phyloP scores from a whole-genome alignment of 441 rosid genomes.

The Gossypium aridum region DNA sequence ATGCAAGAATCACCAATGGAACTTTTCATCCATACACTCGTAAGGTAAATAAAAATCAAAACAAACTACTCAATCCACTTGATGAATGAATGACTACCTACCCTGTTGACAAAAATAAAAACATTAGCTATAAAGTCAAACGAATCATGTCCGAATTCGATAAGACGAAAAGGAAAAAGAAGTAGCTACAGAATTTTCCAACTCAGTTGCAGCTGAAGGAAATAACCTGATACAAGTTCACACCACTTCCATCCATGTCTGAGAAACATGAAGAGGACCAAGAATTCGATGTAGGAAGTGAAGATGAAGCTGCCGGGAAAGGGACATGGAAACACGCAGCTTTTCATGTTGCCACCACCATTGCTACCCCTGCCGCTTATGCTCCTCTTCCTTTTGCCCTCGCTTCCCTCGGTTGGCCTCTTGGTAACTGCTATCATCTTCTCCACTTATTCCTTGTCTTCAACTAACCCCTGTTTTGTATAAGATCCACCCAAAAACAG shows the following conservation, averaged over 20 bases:
- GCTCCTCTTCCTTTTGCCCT: conserved; percentile 52
- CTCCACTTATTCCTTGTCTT: neutral
- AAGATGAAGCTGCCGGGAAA: conserved; percentile 21
- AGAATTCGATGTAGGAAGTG: neutral
- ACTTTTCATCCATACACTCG: too few relatives aligned
- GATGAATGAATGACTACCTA: too few relatives aligned
- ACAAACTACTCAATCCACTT: too few relatives aligned
- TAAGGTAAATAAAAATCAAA: too few relatives aligned
- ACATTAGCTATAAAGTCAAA: neutral
- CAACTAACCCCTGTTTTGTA: too few relatives aligned
- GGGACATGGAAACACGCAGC: conserved; percentile 58
- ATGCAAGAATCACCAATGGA: too few relatives aligned
- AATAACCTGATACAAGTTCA: neutral
- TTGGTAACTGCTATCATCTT: conserved; percentile 19
- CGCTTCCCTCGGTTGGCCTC: conserved; percentile 56
- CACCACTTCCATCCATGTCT: neutral
- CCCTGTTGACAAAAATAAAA: too few relatives aligned
- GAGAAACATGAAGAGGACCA: neutral
- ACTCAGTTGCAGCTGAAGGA: neutral
- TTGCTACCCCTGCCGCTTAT: conserved; percentile 53
- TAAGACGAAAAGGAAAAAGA: neutral
- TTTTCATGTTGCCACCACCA: conserved; percentile 53
- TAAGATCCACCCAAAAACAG: neutral
- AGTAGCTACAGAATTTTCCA: neutral
- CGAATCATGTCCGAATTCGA: neutral